Conservation (phyloP, 1,284 basidiomycete genomes). For the Vanrija sp. region DNA sequence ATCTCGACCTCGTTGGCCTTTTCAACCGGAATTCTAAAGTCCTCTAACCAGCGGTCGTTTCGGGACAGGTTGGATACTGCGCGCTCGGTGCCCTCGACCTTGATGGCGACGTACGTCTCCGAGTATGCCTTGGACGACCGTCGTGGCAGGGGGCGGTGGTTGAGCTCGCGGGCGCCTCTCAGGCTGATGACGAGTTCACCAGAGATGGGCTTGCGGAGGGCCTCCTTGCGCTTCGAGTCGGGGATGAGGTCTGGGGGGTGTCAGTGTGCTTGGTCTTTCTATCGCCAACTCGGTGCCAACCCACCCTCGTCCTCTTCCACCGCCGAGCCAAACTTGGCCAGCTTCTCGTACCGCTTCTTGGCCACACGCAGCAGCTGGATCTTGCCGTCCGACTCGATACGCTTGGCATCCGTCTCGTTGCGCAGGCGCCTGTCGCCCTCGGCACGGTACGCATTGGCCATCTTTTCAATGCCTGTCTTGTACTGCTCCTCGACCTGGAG, state of each 20-base stretch:
- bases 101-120: constrained; percentile 90
- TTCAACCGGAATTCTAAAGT: constrained; percentile 93
- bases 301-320: constrained; percentile 72
- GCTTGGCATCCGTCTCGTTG: constrained; percentile 87
- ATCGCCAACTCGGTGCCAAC: constrained; percentile 18
- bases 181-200: constrained; percentile 88
- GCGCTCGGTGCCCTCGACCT: constrained; percentile 91
- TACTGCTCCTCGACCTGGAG: constrained; percentile 98
- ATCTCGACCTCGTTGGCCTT: constrained; percentile 99
- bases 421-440: constrained; percentile 94
- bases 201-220: constrained; percentile 85
- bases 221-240: constrained; percentile 85
- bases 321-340: constrained; percentile 87
- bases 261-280: constrained; percentile 2
- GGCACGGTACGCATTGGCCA: constrained; percentile 89
- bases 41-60: constrained; percentile 95
- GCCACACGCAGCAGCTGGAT: constrained; percentile 89
- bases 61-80: constrained; percentile 88
- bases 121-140: constrained; percentile 68
- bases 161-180: constrained; percentile 85
- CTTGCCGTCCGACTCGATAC: constrained; percentile 91
- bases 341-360: constrained; percentile 91
- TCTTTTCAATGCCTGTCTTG: constrained; percentile 98
- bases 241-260: constrained; percentile 49
- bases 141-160: constrained; percentile 79